These are phyloP conservation scores for Anthracocystis panici-leucophaei DNA, from an alignment of 1,284 basidiomycete species.

Conservation along the genomic window DNA sequence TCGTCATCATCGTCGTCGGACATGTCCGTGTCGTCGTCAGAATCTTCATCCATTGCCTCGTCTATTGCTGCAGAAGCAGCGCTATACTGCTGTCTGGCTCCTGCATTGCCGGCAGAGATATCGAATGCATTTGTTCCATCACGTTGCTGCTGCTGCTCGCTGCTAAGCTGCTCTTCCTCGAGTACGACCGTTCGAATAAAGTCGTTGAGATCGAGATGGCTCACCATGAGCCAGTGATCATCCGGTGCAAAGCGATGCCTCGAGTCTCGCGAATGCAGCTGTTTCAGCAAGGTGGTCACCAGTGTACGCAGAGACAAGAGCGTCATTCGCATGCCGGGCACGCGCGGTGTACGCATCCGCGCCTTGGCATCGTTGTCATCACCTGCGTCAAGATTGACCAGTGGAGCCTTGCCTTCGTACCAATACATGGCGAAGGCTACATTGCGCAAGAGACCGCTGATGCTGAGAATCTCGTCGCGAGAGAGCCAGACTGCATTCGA, in stretches of 20 bases:
- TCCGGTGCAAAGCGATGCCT: conserved; percentile 48
- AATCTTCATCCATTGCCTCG: conserved; percentile 8
- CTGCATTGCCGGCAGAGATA: neutral
- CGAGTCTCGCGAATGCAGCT: conserved; percentile 63
- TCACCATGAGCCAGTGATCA: conserved; percentile 87
- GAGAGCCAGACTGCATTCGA: conserved; percentile 71
- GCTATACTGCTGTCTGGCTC: neutral
- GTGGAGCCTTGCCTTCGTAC: conserved; percentile 73
- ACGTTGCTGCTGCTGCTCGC: conserved; percentile 28
- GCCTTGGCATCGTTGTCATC: neutral
- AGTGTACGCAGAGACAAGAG: conserved; percentile 54
- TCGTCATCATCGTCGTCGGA: conserved; percentile 29
- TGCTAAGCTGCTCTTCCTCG: conserved; percentile 62
- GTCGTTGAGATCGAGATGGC: conserved; percentile 79
- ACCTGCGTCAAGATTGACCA: conserved; percentile 33
- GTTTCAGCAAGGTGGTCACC: conserved; percentile 61
- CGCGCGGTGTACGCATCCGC: conserved; percentile 20
- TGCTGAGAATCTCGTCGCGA: conserved; percentile 81
- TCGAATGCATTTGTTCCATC: neutral
- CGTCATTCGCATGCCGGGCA: conserved; percentile 55
- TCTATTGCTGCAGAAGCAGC: neutral
- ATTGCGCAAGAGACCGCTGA: conserved; percentile 80
- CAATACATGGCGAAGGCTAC: conserved; percentile 85
- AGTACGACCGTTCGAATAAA: conserved; percentile 88
- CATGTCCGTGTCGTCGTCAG: conserved; percentile 13